These are phyloP conservation scores for Lipomyces kockii DNA, from an alignment of 805 yeast genomes.

Conservation along the genomic window DNA sequence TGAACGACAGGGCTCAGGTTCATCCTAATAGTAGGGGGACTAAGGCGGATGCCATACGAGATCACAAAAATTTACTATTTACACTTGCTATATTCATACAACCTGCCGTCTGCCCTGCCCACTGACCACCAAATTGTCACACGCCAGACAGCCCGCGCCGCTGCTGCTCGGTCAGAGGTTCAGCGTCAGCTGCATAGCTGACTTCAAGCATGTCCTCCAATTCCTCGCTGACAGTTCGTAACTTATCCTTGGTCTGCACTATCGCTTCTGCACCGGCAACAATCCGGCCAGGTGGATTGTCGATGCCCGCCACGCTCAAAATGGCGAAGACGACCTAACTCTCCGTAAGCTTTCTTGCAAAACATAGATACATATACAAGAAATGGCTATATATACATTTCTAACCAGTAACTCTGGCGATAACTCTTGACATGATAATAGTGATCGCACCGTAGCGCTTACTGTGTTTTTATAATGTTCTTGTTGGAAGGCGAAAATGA, in stretches of 20 bases:
- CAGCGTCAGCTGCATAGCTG: constrained; percentile 36
- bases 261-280: constrained; percentile 43
- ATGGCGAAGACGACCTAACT: constrained; percentile 34
- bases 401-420: constrained; percentile 38
- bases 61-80: no score
- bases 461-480: constrained; percentile 31
- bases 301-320: constrained; percentile 42
- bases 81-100: no score
- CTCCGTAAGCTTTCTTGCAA: not conserved
- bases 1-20: no score
- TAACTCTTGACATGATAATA: constrained; percentile 30
- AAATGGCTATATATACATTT: constrained; percentile 23
- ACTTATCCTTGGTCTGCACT: constrained; percentile 41
- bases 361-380: no score
- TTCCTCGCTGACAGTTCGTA: constrained; percentile 42
- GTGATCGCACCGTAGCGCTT: constrained; percentile 32
- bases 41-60: no score
- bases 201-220: constrained; percentile 41
- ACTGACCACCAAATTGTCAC: not conserved
- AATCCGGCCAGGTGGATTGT: constrained; percentile 44
- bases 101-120: no score
- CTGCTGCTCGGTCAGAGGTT: constrained; percentile 31
- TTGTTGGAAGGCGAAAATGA: constrained; percentile 24
- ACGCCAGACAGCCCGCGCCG: constrained; percentile 28
- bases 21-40: no score